Evolutionary conservation across 2,329 filamentous ascomycete species (phyloP).

Genomic region (Hypocreales sp.): DNA sequence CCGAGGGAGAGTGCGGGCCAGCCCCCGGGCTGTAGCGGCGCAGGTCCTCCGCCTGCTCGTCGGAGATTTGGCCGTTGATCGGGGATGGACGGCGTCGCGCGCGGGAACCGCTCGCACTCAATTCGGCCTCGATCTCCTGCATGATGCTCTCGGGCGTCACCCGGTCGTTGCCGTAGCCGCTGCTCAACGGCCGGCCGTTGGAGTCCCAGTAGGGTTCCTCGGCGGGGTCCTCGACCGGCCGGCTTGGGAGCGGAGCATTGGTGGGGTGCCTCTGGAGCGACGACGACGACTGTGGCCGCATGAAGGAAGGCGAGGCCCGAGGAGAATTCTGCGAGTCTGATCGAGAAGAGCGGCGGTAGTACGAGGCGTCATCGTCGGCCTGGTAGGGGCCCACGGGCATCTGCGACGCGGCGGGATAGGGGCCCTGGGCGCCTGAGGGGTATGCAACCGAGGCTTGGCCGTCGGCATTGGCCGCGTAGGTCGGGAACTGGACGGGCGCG

Average conservation of each 20-base stretch:
- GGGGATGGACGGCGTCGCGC: conserved; percentile 22
- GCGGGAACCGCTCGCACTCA: conserved; percentile 19
- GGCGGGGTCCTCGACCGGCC: conserved; percentile 28
- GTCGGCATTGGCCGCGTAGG: conserved; percentile 6
- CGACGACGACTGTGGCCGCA: conserved; percentile 24
- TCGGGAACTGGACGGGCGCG: conserved; percentile 13
- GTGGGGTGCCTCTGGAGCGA: conserved; percentile 42
- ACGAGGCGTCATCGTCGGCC: conserved; percentile 28
- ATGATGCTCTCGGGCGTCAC: conserved; percentile 37
- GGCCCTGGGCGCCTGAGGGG: conserved; percentile 21
- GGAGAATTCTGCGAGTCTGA: conserved; percentile 36
- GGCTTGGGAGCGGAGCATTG: conserved; percentile 41
- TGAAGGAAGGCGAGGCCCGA: conserved; percentile 26
- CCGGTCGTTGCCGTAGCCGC: conserved; percentile 19
- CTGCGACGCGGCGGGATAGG: conserved; percentile 35
- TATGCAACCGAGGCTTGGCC: conserved; percentile 13
- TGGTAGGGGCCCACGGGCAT: conserved; percentile 38
- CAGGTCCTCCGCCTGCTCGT: conserved; percentile 29
- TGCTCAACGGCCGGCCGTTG: conserved; percentile 13
- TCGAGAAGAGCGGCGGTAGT: conserved; percentile 26
- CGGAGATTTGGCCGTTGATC: conserved; percentile 28
- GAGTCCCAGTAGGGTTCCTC: conserved; percentile 26
- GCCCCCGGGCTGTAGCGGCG: conserved; percentile 31
- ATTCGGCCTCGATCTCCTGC: conserved; percentile 40
- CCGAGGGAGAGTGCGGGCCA: conserved; percentile 26